A percentile compares a stretch with the other conserved stretches of the same genome.
Evolutionary conservation across 2,329 filamentous ascomycete genomes (phyloP).

Genomic region (Trichoderma sp.): DNA sequence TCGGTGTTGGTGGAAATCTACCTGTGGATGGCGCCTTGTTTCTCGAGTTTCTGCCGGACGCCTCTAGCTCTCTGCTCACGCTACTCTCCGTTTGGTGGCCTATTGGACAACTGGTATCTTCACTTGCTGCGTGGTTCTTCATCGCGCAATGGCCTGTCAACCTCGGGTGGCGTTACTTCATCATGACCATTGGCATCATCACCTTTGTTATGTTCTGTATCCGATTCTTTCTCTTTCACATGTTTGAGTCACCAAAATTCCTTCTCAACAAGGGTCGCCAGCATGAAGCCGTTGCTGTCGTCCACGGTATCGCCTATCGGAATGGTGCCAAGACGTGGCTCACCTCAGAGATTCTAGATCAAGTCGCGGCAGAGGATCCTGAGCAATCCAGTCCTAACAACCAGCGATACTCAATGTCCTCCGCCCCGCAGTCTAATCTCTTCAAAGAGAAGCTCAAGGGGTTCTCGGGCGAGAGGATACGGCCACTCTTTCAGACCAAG

Average conservation of each 20-base stretch:
- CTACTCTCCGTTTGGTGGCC: constrained; percentile 88
- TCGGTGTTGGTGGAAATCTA: constrained; percentile 74
- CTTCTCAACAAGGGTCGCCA: constrained; percentile 76
- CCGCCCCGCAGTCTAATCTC: constrained; percentile 41
- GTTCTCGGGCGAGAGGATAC: constrained; percentile 68
- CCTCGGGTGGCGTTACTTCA: constrained; percentile 76
- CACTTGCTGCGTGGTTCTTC: constrained; percentile 73
- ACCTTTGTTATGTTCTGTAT: constrained; percentile 77
- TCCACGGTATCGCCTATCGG: constrained; percentile 74
- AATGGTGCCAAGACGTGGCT: constrained; percentile 74
- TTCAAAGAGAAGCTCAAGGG: constrained; percentile 61
- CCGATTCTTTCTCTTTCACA: constrained; percentile 77
- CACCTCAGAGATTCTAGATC: constrained; percentile 67
- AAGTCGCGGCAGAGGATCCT: constrained; percentile 50
- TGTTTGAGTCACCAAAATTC: constrained; percentile 86
- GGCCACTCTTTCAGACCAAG: constrained; percentile 62
- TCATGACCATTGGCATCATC: constrained; percentile 68
- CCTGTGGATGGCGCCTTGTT: constrained; percentile 81
- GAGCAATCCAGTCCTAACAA: constrained; percentile 25
- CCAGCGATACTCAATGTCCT: constrained; percentile 5
- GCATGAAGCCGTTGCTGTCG: constrained; percentile 74
- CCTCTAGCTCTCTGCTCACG: constrained; percentile 72
- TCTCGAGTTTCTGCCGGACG: constrained; percentile 78
- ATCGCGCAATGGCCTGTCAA: constrained; percentile 68
- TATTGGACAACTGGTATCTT: constrained; percentile 73